A percentile compares a stretch with the other conserved stretches of the same genome.
Evolutionary conservation across 1,284 basidiomycete species (phyloP).

Genomic region (Fistulinella cinereoalba): DNA sequence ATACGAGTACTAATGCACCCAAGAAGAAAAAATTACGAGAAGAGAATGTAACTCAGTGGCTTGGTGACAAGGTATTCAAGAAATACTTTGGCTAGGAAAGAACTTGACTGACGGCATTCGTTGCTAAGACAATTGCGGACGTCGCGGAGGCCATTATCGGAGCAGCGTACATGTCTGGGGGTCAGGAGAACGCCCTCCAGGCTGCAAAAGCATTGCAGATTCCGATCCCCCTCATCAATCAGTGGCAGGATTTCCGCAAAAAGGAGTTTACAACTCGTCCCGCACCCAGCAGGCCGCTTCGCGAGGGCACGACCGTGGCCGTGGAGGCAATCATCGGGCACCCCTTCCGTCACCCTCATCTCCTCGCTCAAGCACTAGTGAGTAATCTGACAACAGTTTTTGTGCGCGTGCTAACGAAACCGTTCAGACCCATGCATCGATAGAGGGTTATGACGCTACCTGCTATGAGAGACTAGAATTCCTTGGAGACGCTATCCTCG

Average conservation of each 20-base stretch:
- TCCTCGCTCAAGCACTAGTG: constrained; percentile 73
- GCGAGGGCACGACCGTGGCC: constrained; percentile 44
- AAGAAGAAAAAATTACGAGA: constrained; percentile 45
- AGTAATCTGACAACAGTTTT: constrained; percentile 12
- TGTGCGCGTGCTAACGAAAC: constrained; percentile 6
- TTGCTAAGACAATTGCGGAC: constrained; percentile 68
- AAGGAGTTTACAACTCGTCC: constrained; percentile 44
- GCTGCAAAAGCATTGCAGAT: constrained; percentile 62
- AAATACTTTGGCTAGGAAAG: constrained; percentile 3
- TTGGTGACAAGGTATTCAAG: constrained; percentile 69
- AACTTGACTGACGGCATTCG: constrained; percentile 11
- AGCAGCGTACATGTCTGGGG: constrained; percentile 71
- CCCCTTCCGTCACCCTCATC: constrained; percentile 54
- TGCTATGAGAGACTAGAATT: constrained; percentile 77
- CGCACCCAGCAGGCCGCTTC: constrained; percentile 42
- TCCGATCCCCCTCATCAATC: constrained; percentile 55
- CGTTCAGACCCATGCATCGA: constrained; percentile 60
- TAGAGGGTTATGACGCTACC: constrained; percentile 50
- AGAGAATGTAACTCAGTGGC: constrained; percentile 50
- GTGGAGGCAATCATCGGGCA: constrained; percentile 65
- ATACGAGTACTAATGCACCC: constrained; percentile 30
- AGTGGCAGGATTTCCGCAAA: constrained; percentile 68
- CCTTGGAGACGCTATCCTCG: constrained; percentile 77
- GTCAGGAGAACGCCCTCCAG: constrained; percentile 59
- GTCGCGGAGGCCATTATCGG: constrained; percentile 80